phyloP scores from a whole-genome alignment of 2,329 filamentous ascomycete species.

The Apiospora marii region DNA sequence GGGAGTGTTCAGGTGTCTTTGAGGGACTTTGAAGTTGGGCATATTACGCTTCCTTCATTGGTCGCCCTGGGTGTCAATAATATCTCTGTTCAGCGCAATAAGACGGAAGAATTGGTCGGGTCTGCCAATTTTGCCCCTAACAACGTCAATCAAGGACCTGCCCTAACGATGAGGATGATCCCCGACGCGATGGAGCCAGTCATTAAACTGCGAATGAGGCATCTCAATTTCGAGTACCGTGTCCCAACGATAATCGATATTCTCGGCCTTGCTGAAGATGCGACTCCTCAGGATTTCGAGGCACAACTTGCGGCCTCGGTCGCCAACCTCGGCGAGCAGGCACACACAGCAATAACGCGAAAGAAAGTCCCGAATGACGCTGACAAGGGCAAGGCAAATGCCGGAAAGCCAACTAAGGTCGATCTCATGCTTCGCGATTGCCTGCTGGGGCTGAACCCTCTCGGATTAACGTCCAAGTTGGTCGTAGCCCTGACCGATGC shows the following conservation, averaged over 20 bases:
- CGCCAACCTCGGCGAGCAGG: constrained; percentile 74
- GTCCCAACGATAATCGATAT: constrained; percentile 84
- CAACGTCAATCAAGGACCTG: constrained; percentile 49
- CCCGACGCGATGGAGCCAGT: constrained; percentile 94
- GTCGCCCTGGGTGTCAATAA: constrained; percentile 77
- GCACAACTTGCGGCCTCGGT: constrained; percentile 81
- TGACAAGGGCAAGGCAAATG: constrained; percentile 39
- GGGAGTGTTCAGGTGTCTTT: constrained; percentile 69
- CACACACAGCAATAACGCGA: constrained; percentile 57
- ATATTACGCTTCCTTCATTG: constrained; percentile 86
- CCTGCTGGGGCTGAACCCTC: constrained; percentile 83
- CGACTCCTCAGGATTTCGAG: constrained; percentile 76
- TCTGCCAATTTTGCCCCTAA: constrained; percentile 47
- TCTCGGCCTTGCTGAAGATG: constrained; percentile 72
- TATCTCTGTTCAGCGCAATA: constrained; percentile 69
- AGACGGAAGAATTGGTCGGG: constrained; percentile 74
- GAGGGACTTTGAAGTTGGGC: constrained; percentile 73
- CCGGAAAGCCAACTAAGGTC: constrained; percentile 67
- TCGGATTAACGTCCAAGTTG: constrained; percentile 77
- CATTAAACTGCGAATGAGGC: constrained; percentile 86
- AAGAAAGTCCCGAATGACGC: constrained; percentile 32
- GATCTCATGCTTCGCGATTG: constrained; percentile 84
- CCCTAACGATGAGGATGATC: constrained; percentile 88
- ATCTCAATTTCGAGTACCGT: constrained; percentile 86
- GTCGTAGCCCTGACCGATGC: constrained; percentile 82